A percentile compares a stretch with the other conserved stretches of the same genome.
These are phyloP conservation scores for Biscogniauxia mediterranea DNA, from an alignment of 2,329 filamentous ascomycete species.

Conservation along the genomic window DNA sequence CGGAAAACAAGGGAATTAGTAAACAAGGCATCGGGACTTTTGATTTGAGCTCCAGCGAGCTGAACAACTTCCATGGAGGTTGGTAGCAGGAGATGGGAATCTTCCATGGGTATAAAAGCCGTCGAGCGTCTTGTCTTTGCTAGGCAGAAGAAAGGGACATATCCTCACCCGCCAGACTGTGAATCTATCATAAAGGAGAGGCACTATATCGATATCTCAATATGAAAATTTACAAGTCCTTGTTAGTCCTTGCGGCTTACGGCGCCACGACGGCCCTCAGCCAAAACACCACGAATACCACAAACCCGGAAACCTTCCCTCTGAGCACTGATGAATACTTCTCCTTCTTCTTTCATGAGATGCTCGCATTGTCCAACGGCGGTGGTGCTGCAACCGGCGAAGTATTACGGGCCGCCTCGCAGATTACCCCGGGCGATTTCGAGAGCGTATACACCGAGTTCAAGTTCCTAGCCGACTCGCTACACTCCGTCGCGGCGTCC, in stretches of 20 bases:
- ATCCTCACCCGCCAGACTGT: neutral
- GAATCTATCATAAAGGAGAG: no score
- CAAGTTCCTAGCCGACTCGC: slow-evolving; percentile 20
- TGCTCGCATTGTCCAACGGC: slow-evolving; percentile 13
- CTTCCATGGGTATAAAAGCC: neutral
- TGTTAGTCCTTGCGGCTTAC: slow-evolving; percentile 9
- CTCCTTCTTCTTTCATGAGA: slow-evolving; percentile 13
- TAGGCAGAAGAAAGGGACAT: neutral
- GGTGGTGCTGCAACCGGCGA: slow-evolving; percentile 33
- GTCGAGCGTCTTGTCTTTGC: neutral
- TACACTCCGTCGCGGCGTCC: slow-evolving; percentile 16
- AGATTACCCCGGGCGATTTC: slow-evolving; percentile 26
- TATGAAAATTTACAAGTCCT: slow-evolving; percentile 15
- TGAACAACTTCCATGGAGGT: neutral
- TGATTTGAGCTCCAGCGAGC: neutral
- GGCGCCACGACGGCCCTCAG: slow-evolving; percentile 6
- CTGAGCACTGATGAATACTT: slow-evolving; percentile 19
- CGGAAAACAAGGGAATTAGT: no score
- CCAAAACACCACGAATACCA: slow-evolving; percentile 12
- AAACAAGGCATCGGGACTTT: neutral
- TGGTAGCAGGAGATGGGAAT: no score
- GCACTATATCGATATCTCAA: neutral
- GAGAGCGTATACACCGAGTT: slow-evolving; percentile 26
- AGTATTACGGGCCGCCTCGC: slow-evolving; percentile 30
- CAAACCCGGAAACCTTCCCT: slow-evolving; percentile 5